A percentile compares a stretch with the other conserved stretches of the same genome.
phyloP scores from a whole-genome alignment of 192 early-diverging fungal genomes.

The Gaertneriomyces sp. region DNA sequence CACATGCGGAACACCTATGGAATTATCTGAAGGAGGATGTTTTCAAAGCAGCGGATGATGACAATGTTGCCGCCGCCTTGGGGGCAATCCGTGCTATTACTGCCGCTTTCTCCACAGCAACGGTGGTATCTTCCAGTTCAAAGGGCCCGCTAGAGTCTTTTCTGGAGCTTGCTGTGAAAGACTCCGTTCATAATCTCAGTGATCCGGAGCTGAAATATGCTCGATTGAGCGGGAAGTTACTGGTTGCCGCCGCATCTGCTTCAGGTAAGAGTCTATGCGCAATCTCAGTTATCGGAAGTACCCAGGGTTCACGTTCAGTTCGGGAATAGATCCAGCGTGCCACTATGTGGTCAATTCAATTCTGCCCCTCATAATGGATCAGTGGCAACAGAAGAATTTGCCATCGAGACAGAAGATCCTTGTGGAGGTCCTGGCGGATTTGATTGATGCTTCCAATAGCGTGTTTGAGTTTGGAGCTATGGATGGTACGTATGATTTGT shows the following conservation, averaged over 20 bases:
- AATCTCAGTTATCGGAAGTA: background rate
- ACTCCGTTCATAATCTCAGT: slow-evolving; percentile 35
- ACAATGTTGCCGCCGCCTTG: slow-evolving; percentile 65
- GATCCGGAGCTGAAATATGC: slow-evolving; percentile 42
- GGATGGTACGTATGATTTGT: slow-evolving; percentile 18
- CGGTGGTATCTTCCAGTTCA: slow-evolving; percentile 18
- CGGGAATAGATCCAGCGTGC: slow-evolving; percentile 56
- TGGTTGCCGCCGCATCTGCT: slow-evolving; percentile 28
- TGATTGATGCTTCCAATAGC: slow-evolving; percentile 61
- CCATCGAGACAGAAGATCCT: slow-evolving; percentile 57
- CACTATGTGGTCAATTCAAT: slow-evolving; percentile 56
- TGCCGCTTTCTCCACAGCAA: slow-evolving; percentile 50
- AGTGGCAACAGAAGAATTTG: slow-evolving; percentile 54
- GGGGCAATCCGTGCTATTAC: slow-evolving; percentile 58
- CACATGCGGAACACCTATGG: slow-evolving; percentile 70
- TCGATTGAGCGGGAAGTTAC: slow-evolving; percentile 34
- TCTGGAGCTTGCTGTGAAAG: slow-evolving; percentile 32
- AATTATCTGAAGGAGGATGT: slow-evolving; percentile 73
- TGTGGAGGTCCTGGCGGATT: slow-evolving; percentile 53
- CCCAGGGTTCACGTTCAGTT: background rate
- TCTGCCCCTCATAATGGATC: slow-evolving; percentile 60
- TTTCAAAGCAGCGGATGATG: slow-evolving; percentile 70
- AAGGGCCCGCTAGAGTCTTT: slow-evolving; percentile 31
- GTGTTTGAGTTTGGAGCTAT: slow-evolving; percentile 53
- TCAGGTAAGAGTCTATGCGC: slow-evolving; percentile 16